These are phyloP conservation scores for Dactylellina sp. DNA, from an alignment of 2,329 filamentous ascomycete genomes.

Conservation along the genomic window DNA sequence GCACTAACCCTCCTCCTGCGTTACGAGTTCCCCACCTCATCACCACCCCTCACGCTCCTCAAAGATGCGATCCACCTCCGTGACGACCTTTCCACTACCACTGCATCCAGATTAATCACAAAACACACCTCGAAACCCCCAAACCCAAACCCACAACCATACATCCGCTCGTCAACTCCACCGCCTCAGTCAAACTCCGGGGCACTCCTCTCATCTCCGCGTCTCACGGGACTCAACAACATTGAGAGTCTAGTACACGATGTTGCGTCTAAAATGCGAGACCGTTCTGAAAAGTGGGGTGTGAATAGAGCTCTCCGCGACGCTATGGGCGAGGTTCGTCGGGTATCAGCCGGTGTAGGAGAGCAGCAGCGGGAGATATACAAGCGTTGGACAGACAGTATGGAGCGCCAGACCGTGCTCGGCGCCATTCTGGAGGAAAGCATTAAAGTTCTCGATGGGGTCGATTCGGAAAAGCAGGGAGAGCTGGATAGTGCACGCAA, in stretches of 20 bases:
- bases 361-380: conserved; percentile 46
- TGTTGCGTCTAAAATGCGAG: conserved; percentile 79
- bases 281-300: conserved; percentile 79
- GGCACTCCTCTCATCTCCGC: conserved; percentile 60
- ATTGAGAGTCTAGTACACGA: conserved; percentile 77
- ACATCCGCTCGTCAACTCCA: conserved; percentile 56
- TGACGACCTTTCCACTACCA: conserved; percentile 70
- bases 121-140: conserved; percentile 34
- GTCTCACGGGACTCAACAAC: conserved; percentile 62
- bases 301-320: conserved; percentile 85
- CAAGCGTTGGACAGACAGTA: conserved; percentile 56
- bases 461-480: conserved; percentile 45
- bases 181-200: conserved; percentile 6
- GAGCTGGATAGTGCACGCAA: conserved; percentile 22
- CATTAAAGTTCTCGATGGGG: conserved; percentile 57
- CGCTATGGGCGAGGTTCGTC: conserved; percentile 79
- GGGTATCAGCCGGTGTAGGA: conserved; percentile 48
- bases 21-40: conserved; percentile 75
- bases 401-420: conserved; percentile 55
- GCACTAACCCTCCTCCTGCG: conserved; percentile 84
- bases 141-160: conserved; percentile 20
- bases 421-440: conserved; percentile 58
- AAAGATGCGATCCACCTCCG: conserved; percentile 83
- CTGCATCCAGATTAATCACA: conserved; percentile 44
- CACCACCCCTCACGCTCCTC: conserved; percentile 82